Base-by-base conservation (phyloP, 2,329 filamentous ascomycete species). In the Colletotrichum eremochloae region DNA sequence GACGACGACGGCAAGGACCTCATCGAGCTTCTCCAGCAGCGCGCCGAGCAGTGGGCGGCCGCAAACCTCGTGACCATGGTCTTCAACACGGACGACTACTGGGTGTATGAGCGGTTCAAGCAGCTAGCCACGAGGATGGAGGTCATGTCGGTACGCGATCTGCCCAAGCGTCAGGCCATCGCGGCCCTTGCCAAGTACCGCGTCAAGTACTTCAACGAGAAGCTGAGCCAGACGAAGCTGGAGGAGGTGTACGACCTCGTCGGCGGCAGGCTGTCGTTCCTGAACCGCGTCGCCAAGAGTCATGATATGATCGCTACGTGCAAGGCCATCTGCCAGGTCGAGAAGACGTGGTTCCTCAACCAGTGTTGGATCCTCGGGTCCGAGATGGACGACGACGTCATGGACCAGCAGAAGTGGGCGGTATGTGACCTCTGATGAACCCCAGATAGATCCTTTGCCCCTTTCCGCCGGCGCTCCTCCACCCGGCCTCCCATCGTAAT, bases 21-120 rank as follows among this genome's bases (percentile, higher is more conserved):
- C 18, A 90, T 99, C 53, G 96, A 99, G 81, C 89, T 99, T 62
- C 91, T 99, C 40, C 96, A 99, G 79, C 96, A 99, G 80, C 91
- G 95, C 42, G 96, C 96, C 1, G 96, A 99, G 82, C 93, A 96
- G 81, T 99, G 96, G 96, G 96, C 96, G 1, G 96, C 96, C 1
- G 91, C 93, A 29, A 96, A 94, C 75, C 88, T 99, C 11, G 94
- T 97, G 40, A 98, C 96, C 1, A 89, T 94, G 86, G 91, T 99
- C 44, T 95, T 99, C 84, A 98, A 98, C 82, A 95, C 92, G 66
- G 96, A 99, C 81, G 96, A 98, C 80, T 99, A 97, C 83, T 99
- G 96, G 96, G 93, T 99, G 0, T 98, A 98, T 78, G 96, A 99
- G 81, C 90, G 95, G 18, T 85, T 99, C 64, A 98, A 98, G 85